A percentile compares a stretch with the other conserved stretches of the same genome.
Evolutionary conservation across 306 rosid species (phyloP).

Genomic region (Ormosia emarginata): DNA sequence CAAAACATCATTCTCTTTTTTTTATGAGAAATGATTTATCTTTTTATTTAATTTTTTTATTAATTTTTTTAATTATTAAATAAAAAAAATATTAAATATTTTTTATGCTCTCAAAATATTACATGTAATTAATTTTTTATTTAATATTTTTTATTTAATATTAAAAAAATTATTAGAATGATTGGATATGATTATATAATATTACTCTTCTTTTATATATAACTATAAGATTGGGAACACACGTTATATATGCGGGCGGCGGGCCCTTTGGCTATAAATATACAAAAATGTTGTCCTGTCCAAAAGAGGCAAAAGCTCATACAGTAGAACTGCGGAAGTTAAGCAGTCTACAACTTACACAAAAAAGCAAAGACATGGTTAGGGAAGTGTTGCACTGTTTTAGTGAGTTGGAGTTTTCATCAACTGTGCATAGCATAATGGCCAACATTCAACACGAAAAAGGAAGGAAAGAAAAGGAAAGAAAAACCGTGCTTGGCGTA

Average conservation of each 20-base stretch:
- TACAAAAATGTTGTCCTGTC: background rate
- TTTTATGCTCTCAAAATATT: too few relatives aligned
- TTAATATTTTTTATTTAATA: too few relatives aligned
- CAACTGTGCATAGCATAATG: background rate
- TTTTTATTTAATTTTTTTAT: too few relatives aligned
- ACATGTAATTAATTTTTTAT: too few relatives aligned
- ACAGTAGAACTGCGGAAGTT: background rate
- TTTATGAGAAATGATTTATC: too few relatives aligned
- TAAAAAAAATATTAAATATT: too few relatives aligned
- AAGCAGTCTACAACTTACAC: background rate
- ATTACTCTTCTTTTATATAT: too few relatives aligned
- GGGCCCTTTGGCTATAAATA: background rate
- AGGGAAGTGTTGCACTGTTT: conserved; percentile 9
- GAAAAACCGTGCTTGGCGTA: background rate
- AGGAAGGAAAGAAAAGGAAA: background rate
- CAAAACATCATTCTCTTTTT: background rate
- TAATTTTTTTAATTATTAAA: too few relatives aligned
- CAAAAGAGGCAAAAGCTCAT: background rate
- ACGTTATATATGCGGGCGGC: background rate
- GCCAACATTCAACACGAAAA: background rate
- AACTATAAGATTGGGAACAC: background rate
- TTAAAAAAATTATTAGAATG: too few relatives aligned
- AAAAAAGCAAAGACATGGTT: background rate
- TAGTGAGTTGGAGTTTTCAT: conserved; percentile 14
- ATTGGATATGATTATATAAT: too few relatives aligned